These are phyloP conservation scores for Leptomonas pyrrhocoris DNA, from an alignment of 208 protist genomes.

Conservation along the genomic window DNA sequence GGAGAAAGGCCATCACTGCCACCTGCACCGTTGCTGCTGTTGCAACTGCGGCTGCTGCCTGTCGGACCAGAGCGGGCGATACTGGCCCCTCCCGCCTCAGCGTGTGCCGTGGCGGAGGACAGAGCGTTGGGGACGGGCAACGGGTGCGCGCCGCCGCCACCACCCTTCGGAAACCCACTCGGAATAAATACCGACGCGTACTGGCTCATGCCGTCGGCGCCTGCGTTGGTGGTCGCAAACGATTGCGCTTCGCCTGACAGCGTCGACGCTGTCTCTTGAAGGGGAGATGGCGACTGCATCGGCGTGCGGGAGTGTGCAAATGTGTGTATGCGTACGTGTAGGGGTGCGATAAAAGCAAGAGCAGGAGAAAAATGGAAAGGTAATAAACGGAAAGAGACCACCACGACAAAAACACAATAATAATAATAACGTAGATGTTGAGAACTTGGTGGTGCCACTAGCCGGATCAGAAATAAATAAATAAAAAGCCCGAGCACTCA, in stretches of 20 bases:
- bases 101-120: neutral
- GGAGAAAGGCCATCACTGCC: neutral
- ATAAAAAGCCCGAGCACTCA: too few species aligned
- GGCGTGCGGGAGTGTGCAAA: neutral
- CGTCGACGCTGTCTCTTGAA: neutral
- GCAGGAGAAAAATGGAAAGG: neutral
- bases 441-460: too few species aligned
- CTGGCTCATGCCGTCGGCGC: neutral
- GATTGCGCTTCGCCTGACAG: neutral
- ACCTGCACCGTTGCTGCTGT: too few species aligned
- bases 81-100: neutral
- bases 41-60: neutral
- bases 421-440: too few species aligned
- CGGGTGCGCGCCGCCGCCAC: neutral
- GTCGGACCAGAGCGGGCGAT: neutral
- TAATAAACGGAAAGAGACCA: too few species aligned
- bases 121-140: neutral
- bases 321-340: too few species aligned
- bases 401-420: too few species aligned
- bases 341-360: neutral
- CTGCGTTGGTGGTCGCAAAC: neutral
- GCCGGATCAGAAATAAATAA: too few species aligned
- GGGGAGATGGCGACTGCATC: constrained; percentile 3
- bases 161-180: constrained; percentile 23
- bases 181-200: constrained; percentile 20